Evolutionary conservation across 106 monocot genomes (phyloP).

Genomic region (Cymbidium sinense): DNA sequence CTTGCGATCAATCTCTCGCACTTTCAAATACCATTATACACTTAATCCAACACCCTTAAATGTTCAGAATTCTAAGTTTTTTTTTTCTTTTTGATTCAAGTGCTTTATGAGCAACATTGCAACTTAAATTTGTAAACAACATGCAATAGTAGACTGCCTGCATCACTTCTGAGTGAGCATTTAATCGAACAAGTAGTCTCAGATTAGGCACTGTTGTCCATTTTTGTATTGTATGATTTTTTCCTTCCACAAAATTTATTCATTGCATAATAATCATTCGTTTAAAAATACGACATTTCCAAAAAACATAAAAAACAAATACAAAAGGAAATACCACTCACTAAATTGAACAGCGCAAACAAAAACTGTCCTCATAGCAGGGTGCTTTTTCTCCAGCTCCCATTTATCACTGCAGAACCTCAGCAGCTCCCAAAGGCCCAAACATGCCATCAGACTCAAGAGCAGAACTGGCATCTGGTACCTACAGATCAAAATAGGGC

Average conservation of each 20-base stretch:
- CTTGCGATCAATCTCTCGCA: too few relatives aligned
- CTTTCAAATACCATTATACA: too few relatives aligned
- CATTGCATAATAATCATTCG: background rate
- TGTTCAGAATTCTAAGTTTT: too few relatives aligned
- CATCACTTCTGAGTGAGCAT: background rate
- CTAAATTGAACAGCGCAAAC: conserved; percentile 43
- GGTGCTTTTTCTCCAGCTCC: conserved; percentile 43
- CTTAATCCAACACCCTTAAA: too few relatives aligned
- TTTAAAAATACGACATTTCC: background rate
- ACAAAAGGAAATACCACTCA: conserved; percentile 22
- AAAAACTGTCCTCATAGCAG: conserved; percentile 32
- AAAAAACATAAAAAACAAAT: background rate
- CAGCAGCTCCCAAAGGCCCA: conserved; percentile 73
- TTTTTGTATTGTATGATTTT: too few relatives aligned
- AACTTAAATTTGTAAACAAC: background rate
- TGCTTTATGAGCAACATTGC: too few relatives aligned
- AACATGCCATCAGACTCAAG: conserved; percentile 44
- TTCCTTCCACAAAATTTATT: background rate
- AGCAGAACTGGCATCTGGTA: conserved; percentile 78
- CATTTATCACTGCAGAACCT: conserved; percentile 43
- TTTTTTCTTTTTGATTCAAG: too few relatives aligned
- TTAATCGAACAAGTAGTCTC: background rate
- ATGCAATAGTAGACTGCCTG: background rate
- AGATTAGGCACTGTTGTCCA: background rate
- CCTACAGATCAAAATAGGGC: conserved; percentile 22